Evolutionary conservation across 2,329 filamentous ascomycete species (phyloP).

Genomic region (Helotiales sp.): DNA sequence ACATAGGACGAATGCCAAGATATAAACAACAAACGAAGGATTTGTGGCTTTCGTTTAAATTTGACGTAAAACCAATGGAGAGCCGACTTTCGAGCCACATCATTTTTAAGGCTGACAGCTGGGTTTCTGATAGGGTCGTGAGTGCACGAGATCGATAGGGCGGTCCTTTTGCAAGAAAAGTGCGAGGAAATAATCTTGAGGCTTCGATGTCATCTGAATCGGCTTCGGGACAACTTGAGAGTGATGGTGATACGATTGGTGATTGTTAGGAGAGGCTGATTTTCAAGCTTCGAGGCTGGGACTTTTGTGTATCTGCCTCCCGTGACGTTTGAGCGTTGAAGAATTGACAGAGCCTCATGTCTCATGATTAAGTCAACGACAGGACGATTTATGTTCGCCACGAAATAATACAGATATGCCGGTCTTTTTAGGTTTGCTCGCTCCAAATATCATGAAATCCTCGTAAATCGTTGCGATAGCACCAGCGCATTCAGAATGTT

Average conservation of each 20-base stretch:
- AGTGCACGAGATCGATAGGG: not conserved
- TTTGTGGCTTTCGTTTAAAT: not conserved
- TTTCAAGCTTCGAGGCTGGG: not conserved
- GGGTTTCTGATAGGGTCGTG: not conserved
- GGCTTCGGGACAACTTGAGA: not conserved
- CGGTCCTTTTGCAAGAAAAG: not conserved
- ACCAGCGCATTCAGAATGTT: slow-evolving; percentile 49
- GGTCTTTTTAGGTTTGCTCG: not conserved
- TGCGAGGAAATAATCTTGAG: not conserved
- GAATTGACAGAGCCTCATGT: not conserved
- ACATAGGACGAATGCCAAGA: not conserved
- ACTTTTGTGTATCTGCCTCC: not conserved
- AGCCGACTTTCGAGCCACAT: not conserved
- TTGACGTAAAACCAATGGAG: not conserved
- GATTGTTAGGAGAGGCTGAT: not conserved
- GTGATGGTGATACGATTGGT: not conserved
- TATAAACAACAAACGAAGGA: not conserved
- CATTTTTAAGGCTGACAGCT: not conserved
- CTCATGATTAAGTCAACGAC: not conserved
- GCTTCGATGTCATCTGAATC: not conserved
- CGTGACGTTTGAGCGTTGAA: not conserved
- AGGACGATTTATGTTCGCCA: not conserved
- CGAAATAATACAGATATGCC: not conserved
- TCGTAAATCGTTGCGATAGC: slow-evolving; percentile 23
- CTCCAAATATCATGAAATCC: not conserved